Evolutionary conservation across 352 stramenopile species (phyloP).

Genomic region (Phytophthora sansomeana): DNA sequence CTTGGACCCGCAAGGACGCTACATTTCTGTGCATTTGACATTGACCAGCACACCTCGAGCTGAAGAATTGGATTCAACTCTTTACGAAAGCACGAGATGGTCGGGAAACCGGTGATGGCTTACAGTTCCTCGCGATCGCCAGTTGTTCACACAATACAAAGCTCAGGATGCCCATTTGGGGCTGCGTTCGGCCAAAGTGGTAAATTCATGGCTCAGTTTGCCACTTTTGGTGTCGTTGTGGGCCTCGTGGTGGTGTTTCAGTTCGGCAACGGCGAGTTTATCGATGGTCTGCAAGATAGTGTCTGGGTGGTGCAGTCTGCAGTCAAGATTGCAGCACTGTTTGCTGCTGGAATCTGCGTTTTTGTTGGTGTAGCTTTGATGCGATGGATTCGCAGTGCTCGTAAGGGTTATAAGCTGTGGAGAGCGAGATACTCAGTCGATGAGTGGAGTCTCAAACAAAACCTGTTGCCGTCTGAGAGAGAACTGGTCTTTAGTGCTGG

Average conservation of each 20-base stretch:
- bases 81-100: constrained; percentile 19
- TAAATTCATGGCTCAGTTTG: constrained; percentile 15
- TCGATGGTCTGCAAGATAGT: constrained; percentile 17
- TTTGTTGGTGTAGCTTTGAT: neutral
- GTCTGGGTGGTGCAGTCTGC: constrained; percentile 24
- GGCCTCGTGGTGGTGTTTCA: constrained; percentile 17
- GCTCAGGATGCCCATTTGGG: constrained; percentile 13
- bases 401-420: neutral
- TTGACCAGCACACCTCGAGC: constrained; percentile 35
- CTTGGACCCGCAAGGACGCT: constrained; percentile 33
- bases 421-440: neutral
- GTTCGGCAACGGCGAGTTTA: constrained; percentile 18
- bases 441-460: constrained; percentile 13
- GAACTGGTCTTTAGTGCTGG: neutral
- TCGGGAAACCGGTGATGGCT: neutral
- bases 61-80: constrained; percentile 11
- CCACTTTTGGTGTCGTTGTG: constrained; percentile 20
- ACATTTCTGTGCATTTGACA: constrained; percentile 29
- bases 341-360: constrained; percentile 15
- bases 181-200: neutral
- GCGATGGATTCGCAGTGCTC: constrained; percentile 5
- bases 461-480: constrained; percentile 1
- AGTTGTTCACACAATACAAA: neutral
- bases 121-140: constrained; percentile 4
- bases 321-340: constrained; percentile 13